These are phyloP conservation scores for Didymella exigua DNA, from an alignment of 2,329 filamentous ascomycete species.

Conservation along the genomic window DNA sequence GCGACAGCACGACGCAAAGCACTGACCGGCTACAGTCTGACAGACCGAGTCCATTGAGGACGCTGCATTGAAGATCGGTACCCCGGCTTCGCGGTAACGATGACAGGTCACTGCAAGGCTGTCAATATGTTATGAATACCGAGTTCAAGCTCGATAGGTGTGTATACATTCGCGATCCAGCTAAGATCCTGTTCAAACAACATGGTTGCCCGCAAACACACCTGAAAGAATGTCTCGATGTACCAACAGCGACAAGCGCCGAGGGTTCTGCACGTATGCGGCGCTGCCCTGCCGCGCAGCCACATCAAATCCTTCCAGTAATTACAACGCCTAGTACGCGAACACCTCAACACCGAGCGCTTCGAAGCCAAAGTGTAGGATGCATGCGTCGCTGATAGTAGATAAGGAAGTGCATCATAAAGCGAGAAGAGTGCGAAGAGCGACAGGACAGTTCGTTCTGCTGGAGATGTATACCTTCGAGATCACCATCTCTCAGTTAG, in stretches of 20 bases:
- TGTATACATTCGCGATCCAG: background rate
- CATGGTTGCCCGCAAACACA: background rate
- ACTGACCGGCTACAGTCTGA: background rate
- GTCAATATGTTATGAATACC: background rate
- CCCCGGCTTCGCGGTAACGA: background rate
- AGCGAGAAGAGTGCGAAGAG: background rate
- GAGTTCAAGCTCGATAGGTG: background rate
- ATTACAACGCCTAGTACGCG: background rate
- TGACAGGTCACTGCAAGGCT: slow-evolving; percentile 5
- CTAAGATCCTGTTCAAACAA: background rate
- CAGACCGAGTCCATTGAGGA: background rate
- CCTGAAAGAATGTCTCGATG: background rate
- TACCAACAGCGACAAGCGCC: background rate
- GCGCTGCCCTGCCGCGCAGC: background rate
- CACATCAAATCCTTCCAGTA: too few relatives aligned
- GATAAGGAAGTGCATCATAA: background rate
- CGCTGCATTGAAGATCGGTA: too few relatives aligned
- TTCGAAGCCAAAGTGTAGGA: background rate
- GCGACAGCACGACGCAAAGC: background rate
- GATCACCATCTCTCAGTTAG: background rate
- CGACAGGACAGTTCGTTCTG: background rate
- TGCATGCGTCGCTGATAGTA: background rate
- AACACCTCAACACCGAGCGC: background rate
- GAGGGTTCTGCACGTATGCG: background rate
- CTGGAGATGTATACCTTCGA: background rate